Conservation (phyloP, 1,284 basidiomycete genomes). For the Pholiota adiposa region DNA sequence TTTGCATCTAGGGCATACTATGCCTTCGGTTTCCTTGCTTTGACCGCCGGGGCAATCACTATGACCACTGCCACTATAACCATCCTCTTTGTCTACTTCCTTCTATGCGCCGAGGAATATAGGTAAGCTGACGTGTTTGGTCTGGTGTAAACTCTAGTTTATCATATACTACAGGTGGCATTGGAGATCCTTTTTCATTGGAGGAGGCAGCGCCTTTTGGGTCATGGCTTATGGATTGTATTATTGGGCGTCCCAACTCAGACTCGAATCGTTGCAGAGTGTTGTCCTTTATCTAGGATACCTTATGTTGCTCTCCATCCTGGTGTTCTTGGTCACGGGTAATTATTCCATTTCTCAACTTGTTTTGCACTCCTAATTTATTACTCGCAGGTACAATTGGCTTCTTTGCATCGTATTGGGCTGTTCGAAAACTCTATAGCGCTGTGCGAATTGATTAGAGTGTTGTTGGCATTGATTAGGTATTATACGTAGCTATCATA, state of each 20-base stretch:
- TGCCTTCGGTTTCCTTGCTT: slow-evolving; percentile 93
- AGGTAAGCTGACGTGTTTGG: slow-evolving; percentile 47
- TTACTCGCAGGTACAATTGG: slow-evolving; percentile 72
- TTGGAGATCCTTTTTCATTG: slow-evolving; percentile 94
- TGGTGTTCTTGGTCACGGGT: slow-evolving; percentile 92
- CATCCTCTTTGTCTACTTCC: slow-evolving; percentile 91
- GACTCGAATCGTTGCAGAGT: slow-evolving; percentile 84
- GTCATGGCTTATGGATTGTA: slow-evolving; percentile 83
- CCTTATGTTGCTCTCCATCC: slow-evolving; percentile 79
- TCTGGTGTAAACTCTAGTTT: background rate
- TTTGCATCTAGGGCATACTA: slow-evolving; percentile 96
- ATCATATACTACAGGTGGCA: slow-evolving; percentile 79
- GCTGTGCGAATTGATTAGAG: slow-evolving; percentile 76
- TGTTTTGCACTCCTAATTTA: background rate
- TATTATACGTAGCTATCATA: slow-evolving; percentile 23
- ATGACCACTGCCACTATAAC: slow-evolving; percentile 91
- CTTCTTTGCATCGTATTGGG: slow-evolving; percentile 88
- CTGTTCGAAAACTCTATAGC: slow-evolving; percentile 79
- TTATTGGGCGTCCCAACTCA: slow-evolving; percentile 89
- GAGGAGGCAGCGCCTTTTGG: slow-evolving; percentile 95
- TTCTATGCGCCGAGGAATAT: slow-evolving; percentile 95
- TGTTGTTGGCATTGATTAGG: background rate
- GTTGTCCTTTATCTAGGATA: slow-evolving; percentile 92
- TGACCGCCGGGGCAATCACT: slow-evolving; percentile 85
- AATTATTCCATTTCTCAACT: slow-evolving; percentile 27